Percentiles rank a stretch among this genome's conserved stretches.
Evolutionary conservation across 805 yeast genomes (phyloP).

Genomic region (Hanseniaspora mollemarum): DNA sequence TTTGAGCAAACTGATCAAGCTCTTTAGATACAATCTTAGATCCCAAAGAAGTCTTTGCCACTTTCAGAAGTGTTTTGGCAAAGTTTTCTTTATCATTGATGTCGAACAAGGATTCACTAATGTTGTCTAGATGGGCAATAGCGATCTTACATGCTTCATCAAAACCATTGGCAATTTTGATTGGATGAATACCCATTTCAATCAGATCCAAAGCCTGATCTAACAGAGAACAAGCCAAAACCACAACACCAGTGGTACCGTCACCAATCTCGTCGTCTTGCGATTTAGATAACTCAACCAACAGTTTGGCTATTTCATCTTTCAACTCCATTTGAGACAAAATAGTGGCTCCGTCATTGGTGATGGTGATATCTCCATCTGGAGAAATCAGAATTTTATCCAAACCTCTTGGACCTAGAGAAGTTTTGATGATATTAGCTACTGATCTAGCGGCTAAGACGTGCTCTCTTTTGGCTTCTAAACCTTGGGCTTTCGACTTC

Average conservation of each 20-base stretch:
- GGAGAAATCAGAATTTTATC: conserved; percentile 91
- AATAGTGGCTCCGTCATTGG: conserved; percentile 98
- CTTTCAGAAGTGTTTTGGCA: conserved; percentile 54
- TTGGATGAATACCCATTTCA: conserved; percentile 95
- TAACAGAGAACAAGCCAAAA: conserved; percentile 81
- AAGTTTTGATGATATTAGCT: conserved; percentile 80
- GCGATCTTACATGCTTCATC: conserved; percentile 96
- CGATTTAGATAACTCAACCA: conserved; percentile 85
- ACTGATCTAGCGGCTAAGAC: conserved; percentile 92
- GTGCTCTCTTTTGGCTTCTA: conserved; percentile 74
- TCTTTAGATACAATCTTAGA: conserved; percentile 90
- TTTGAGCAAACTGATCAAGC: conserved; percentile 85
- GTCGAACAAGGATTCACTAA: conserved; percentile 47
- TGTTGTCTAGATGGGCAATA: conserved; percentile 56
- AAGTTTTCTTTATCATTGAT: conserved; percentile 21
- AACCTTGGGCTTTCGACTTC: conserved; percentile 57
- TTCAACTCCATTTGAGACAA: conserved; percentile 90
- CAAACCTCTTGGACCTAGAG: conserved; percentile 96
- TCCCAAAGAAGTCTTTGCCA: conserved; percentile 90
- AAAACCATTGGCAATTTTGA: conserved; percentile 91
- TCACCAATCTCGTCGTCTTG: conserved; percentile 99
- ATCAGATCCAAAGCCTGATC: conserved; percentile 91
- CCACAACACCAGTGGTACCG: conserved; percentile 98
- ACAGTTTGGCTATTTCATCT: conserved; percentile 86
- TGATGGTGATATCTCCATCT: conserved; percentile 95